Conservation (phyloP, 192 early-diverging fungal genomes). For the Backusella sp. region DNA sequence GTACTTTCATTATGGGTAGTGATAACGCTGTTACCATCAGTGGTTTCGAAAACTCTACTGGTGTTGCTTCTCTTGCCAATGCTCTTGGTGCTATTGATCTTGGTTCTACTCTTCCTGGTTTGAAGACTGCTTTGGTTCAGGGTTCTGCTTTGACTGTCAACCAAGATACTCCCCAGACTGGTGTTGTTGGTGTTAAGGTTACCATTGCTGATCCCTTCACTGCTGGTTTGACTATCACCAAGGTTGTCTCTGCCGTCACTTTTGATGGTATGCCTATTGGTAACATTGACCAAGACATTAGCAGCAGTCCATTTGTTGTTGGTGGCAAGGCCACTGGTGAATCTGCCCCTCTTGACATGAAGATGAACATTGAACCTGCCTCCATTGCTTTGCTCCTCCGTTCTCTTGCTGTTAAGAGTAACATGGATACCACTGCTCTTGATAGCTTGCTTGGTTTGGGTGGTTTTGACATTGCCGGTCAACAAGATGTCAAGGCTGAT, state of each 20-base stretch:
- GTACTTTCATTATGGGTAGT: constrained; percentile 47
- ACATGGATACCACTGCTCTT: constrained; percentile 44
- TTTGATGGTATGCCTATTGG: constrained; percentile 45
- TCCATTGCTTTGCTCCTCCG: constrained; percentile 46
- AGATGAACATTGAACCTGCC: constrained; percentile 52
- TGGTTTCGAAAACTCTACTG: constrained; percentile 45
- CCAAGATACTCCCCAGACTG: constrained; percentile 40
- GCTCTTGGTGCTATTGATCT: constrained; percentile 46
- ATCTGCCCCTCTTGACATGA: constrained; percentile 33
- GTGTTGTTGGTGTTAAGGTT: constrained; percentile 45
- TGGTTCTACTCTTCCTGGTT: constrained; percentile 46
- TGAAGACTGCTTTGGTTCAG: constrained; percentile 42
- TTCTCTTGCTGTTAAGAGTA: constrained; percentile 43
- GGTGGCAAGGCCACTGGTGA: constrained; percentile 40
- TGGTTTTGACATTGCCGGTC: constrained; percentile 35
- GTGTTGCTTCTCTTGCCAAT: constrained; percentile 43
- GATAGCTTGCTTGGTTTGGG: constrained; percentile 45
- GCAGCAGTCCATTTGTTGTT: constrained; percentile 38
- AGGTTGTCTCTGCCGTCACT: constrained; percentile 44
- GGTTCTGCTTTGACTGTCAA: constrained; percentile 41
- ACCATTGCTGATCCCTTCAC: constrained; percentile 56
- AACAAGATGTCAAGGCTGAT: constrained; percentile 21
- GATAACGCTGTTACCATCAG: constrained; percentile 39
- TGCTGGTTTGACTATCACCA: constrained; percentile 46
- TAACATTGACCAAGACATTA: constrained; percentile 45